phyloP scores from a whole-genome alignment of 2,329 filamentous ascomycete species.

The Cercospora janseana region DNA sequence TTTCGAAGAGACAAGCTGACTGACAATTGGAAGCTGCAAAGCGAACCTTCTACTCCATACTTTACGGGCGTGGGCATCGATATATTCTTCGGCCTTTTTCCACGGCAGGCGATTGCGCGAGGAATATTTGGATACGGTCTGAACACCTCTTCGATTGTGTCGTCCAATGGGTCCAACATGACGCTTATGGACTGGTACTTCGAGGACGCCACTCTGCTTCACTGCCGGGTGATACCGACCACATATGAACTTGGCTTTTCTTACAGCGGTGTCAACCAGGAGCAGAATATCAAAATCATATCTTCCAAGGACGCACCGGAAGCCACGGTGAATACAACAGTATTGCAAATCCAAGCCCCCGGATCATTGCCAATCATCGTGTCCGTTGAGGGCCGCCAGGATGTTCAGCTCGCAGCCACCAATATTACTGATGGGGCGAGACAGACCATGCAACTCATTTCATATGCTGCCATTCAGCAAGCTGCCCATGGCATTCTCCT shows the following conservation, averaged over 20 bases:
- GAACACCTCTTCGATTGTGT: background rate
- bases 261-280: constrained; percentile 10
- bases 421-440: constrained; percentile 1
- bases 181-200: constrained; percentile 17
- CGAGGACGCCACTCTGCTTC: constrained; percentile 8
- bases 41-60: background rate
- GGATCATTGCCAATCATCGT: background rate
- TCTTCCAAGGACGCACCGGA: background rate
- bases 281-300: constrained; percentile 9
- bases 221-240: constrained; percentile 8
- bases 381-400: background rate
- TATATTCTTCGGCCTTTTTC: constrained; percentile 7
- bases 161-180: background rate
- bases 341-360: background rate
- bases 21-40: background rate
- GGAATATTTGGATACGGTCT: background rate
- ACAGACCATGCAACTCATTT: background rate
- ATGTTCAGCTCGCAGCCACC: background rate
- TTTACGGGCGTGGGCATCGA: background rate
- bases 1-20: background rate
- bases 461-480: constrained; percentile 12
- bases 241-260: constrained; percentile 12
- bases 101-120: background rate
- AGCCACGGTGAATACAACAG: constrained; percentile 3
- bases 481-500: constrained; percentile 1